phyloP scores from a whole-genome alignment of 257 asterid species.

The Petunia axillaris region DNA sequence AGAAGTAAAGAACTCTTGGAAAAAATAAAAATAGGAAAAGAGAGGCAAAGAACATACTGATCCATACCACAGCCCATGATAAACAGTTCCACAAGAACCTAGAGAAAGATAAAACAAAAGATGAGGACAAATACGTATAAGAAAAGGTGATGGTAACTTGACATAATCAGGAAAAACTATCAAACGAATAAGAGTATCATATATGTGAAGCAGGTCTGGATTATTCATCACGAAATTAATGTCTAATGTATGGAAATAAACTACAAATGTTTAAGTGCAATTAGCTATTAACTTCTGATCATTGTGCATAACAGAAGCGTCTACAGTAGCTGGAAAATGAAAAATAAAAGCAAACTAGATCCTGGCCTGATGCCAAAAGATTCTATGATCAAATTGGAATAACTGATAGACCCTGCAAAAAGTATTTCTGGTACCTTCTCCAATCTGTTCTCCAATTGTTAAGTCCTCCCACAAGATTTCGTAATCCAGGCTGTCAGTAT shows the following conservation, averaged over 20 bases:
- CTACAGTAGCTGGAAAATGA: not conserved
- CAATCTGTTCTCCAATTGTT: conserved; percentile 88
- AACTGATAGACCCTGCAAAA: conserved; percentile 15
- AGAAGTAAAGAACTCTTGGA: not conserved
- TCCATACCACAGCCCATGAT: conserved; percentile 97
- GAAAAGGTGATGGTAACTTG: not conserved
- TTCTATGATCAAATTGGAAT: conserved; percentile 10
- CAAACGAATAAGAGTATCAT: conserved; percentile 10
- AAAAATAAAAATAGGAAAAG: conserved; percentile 33
- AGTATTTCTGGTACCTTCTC: conserved; percentile 67
- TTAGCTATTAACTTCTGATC: conserved; percentile 2
- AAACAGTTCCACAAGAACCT: conserved; percentile 98
- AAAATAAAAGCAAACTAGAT: not conserved
- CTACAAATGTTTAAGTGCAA: conserved; percentile 1
- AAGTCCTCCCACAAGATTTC: conserved; percentile 97
- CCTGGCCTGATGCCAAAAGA: not conserved
- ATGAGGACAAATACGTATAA: conserved; percentile 35
- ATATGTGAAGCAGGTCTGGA: not conserved
- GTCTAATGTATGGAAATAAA: not conserved
- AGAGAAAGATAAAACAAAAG: conserved; percentile 33
- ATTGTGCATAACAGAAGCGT: not conserved
- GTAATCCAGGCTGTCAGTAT: conserved; percentile 72
- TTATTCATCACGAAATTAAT: not conserved
- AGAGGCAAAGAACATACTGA: conserved; percentile 79
- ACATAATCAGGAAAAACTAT: not conserved